A percentile compares a stretch with the other conserved stretches of the same genome.
phyloP scores from a whole-genome alignment of 148 eudicot genomes.

The Talinum fruticosum region DNA sequence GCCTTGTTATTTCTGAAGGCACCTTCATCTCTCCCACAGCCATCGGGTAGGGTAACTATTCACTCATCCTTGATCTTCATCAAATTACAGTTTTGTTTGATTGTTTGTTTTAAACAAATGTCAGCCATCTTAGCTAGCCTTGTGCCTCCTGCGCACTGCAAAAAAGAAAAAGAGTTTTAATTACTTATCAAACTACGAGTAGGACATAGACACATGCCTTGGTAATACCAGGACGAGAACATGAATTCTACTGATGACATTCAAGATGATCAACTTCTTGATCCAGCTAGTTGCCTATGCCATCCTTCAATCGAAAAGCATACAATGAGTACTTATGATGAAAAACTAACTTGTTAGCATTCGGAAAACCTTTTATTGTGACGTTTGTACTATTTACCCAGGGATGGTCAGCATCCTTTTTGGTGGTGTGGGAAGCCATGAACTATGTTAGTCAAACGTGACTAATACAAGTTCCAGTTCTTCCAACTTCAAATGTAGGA shows the following conservation, averaged over 20 bases:
- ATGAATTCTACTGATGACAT: too few relatives aligned
- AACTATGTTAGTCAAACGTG: neutral
- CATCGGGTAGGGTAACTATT: slow-evolving; percentile 63
- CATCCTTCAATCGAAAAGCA: too few relatives aligned
- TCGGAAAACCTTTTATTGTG: neutral
- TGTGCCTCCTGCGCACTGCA: neutral
- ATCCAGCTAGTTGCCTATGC: neutral
- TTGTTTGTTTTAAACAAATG: neutral
- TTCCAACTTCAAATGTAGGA: neutral
- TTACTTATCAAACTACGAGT: too few relatives aligned
- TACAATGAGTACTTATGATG: neutral
- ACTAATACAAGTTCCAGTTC: neutral
- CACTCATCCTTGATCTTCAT: neutral
- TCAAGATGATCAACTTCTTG: neutral
- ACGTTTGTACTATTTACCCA: neutral
- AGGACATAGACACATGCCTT: too few relatives aligned
- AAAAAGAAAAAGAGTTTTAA: too few relatives aligned
- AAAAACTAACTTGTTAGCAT: neutral
- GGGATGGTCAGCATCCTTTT: too few relatives aligned
- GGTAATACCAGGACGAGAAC: too few relatives aligned
- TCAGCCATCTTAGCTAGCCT: neutral
- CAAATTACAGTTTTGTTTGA: neutral
- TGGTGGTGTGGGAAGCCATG: neutral
- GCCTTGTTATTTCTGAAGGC: slow-evolving; percentile 70
- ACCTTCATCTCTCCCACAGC: slow-evolving; percentile 63